Conservation (phyloP, 306 rosid genomes). For the Ochetophila trinervis region DNA sequence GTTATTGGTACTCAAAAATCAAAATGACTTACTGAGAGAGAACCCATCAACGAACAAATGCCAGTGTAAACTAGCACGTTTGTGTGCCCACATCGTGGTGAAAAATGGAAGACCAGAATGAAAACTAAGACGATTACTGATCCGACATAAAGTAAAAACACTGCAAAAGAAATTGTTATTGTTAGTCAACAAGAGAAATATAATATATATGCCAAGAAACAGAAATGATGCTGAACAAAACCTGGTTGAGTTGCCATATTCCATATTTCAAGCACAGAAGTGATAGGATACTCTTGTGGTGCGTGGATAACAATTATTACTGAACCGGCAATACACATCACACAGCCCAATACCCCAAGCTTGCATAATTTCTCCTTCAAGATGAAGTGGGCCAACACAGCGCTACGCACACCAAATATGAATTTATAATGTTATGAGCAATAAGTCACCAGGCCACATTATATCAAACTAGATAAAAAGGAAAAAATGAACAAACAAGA, state of each 20-base stretch:
- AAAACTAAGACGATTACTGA: conserved; percentile 67
- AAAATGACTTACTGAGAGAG: conserved; percentile 62
- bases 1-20: background rate
- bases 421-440: conserved; percentile 14
- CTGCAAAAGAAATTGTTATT: conserved; percentile 41
- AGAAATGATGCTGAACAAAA: conserved; percentile 18
- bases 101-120: conserved; percentile 68
- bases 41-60: conserved; percentile 90
- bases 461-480: conserved; percentile 15
- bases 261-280: conserved; percentile 77
- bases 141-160: conserved; percentile 64
- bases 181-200: conserved; percentile 19
- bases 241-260: conserved; percentile 86
- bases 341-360: conserved; percentile 79
- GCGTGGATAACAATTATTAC: conserved; percentile 69
- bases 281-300: conserved; percentile 63
- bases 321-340: conserved; percentile 79
- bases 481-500: conserved; percentile 1
- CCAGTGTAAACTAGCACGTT: conserved; percentile 74
- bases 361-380: conserved; percentile 67
- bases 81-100: conserved; percentile 71
- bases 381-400: conserved; percentile 78
- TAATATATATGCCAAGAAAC: conserved; percentile 13
- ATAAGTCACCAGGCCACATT: conserved; percentile 1
- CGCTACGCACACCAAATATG: conserved; percentile 44